phyloP scores from a whole-genome alignment of 768 basidiomycete species.

The Russula sp. region DNA sequence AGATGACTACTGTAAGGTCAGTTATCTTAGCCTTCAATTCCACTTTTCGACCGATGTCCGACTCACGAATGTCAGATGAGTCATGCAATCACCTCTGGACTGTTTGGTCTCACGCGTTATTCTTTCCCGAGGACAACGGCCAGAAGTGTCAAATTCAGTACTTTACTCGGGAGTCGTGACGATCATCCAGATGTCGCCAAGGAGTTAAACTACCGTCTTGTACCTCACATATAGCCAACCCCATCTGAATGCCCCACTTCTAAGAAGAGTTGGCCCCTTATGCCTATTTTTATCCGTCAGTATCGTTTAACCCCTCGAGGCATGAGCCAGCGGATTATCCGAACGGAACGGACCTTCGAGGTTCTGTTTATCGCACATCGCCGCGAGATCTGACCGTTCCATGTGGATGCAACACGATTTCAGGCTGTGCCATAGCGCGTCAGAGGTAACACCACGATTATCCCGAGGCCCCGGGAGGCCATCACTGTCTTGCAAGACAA shows the following conservation, averaged over 20 bases:
- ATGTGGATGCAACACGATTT: conserved; percentile 80
- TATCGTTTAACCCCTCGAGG: background rate
- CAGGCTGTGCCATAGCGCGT: conserved; percentile 84
- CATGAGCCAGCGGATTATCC: background rate
- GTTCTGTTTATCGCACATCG: conserved; percentile 68
- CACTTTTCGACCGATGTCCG: background rate
- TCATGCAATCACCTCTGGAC: background rate
- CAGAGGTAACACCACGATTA: conserved; percentile 68
- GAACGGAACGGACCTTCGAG: conserved; percentile 52
- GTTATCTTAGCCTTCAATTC: background rate
- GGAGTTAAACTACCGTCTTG: background rate
- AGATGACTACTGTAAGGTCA: background rate
- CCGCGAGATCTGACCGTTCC: conserved; percentile 72
- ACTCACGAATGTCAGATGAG: background rate
- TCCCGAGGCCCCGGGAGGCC: conserved; percentile 54
- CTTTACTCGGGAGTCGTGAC: too few relatives aligned
- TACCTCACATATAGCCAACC: background rate
- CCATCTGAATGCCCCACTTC: background rate
- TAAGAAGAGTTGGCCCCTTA: conserved; percentile 10
- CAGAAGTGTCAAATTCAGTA: background rate
- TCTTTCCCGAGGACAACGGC: background rate
- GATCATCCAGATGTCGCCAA: background rate
- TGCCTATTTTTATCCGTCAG: conserved; percentile 7
- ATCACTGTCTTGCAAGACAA: conserved; percentile 86
- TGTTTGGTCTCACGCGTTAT: background rate